Evolutionary conservation across 768 basidiomycete genomes (phyloP).

Genomic region (Strobilomyces confusus): DNA sequence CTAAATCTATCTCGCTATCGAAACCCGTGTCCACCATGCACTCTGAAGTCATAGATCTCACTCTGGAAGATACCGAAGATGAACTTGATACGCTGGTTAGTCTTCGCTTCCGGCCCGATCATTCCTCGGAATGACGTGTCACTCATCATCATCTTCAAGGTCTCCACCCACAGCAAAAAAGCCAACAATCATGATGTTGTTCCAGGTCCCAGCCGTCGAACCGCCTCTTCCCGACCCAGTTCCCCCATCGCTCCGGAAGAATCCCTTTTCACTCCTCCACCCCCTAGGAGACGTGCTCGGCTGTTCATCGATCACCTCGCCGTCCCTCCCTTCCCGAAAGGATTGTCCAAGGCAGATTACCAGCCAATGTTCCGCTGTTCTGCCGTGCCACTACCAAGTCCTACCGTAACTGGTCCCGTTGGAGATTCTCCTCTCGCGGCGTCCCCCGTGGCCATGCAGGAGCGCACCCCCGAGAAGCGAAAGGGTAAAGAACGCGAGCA

Average conservation of each 20-base stretch:
- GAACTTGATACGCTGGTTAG: constrained; percentile 17
- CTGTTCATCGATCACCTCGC: constrained; percentile 15
- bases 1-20: neutral
- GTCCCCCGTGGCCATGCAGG: neutral
- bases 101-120: constrained; percentile 7
- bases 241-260: constrained; percentile 9
- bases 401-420: neutral
- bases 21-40: neutral
- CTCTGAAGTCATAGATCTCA: constrained; percentile 22
- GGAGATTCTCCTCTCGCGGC: neutral
- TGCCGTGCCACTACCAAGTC: neutral
- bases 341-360: constrained; percentile 21
- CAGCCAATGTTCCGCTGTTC: neutral
- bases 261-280: constrained; percentile 31
- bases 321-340: constrained; percentile 22
- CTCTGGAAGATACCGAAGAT: constrained; percentile 22
- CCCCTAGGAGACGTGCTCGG: constrained; percentile 10
- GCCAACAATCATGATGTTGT: neutral
- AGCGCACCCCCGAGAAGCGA: neutral
- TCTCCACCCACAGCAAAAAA: neutral
- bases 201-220: constrained; percentile 6
- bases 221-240: neutral
- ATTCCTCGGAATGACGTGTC: neutral
- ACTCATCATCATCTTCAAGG: constrained; percentile 8
- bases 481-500: constrained; percentile 26